Evolutionary conservation across 2,329 filamentous ascomycete species (phyloP), one percentile per base, ranked within the genome.

Genomic region (Chrysosporium keratinophilum): DNA sequence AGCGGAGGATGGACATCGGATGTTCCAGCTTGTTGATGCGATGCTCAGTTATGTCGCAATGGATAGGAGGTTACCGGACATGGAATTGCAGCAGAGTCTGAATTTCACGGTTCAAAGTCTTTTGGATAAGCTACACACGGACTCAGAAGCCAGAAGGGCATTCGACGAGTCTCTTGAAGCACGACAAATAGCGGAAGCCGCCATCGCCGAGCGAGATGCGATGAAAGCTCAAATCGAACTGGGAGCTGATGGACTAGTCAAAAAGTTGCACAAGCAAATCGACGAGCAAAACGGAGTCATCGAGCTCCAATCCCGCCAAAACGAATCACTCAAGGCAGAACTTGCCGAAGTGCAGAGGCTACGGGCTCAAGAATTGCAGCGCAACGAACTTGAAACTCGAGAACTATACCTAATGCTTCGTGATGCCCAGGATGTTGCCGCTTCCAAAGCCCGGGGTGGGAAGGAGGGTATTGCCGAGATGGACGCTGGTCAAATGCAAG

Each of bases 31-130:
- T 28, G 90, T 97, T 28, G 93, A 98, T 71, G 85, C 88, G n/a
- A 97, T 97, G 89, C 82, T 98, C 60, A 95, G 89, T 70, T 97
- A 97, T 70, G 91, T 98, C 58, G 91, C 91, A 63, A 98, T 98
- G 91, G 93, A 98, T 70, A 82, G 93, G 65, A 81, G 93, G 59
- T 72, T 97, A 59, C 93, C 93, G 39, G 91, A 98, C 70, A 91
- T 97, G 83, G 93, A 98, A 68, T 80, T 98, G 56, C 96, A 96
- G 74, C 91, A 97, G 69, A 95, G 89, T 65, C 80, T 98, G 60
- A 96, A 95, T 69, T 97, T 97, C 64, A 96, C 91, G 0, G 93
- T 98, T 9, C 93, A 97, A 72, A 95, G 82, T 69, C 77, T 98
- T 61, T 77, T 98, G 58, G 93, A 97, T 73, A 95, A 94, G 72